Evolutionary conservation across 208 protist genomes (phyloP).

Genomic region (Leishmania gerbilli): DNA sequence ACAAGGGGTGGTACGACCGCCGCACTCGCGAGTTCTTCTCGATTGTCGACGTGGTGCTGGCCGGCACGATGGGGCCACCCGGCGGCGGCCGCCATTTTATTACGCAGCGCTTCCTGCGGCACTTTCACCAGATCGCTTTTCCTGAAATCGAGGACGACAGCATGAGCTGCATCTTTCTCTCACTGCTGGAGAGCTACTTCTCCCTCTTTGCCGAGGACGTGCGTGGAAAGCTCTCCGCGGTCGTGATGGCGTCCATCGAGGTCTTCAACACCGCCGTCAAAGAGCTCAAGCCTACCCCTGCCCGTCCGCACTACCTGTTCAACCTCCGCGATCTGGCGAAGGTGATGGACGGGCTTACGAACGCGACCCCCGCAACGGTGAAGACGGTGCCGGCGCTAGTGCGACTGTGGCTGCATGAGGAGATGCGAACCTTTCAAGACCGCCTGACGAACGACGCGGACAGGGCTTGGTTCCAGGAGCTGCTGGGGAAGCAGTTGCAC

Average conservation of each 20-base stretch:
- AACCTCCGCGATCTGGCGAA: slow-evolving; percentile 98
- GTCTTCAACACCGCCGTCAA: slow-evolving; percentile 94
- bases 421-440: slow-evolving; percentile 95
- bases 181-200: slow-evolving; percentile 96
- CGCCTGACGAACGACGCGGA: slow-evolving; percentile 93
- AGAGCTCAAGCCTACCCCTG: slow-evolving; percentile 97
- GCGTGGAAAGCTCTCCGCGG: slow-evolving; percentile 48
- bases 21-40: slow-evolving; percentile 94
- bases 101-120: slow-evolving; percentile 96
- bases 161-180: slow-evolving; percentile 95
- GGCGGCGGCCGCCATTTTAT: slow-evolving; percentile 97
- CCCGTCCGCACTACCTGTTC: slow-evolving; percentile 99
- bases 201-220: slow-evolving; percentile 86
- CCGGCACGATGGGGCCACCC: slow-evolving; percentile 96
- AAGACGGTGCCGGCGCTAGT: slow-evolving; percentile 59
- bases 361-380: slow-evolving; percentile 74
- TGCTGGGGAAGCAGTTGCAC: slow-evolving; percentile 74
- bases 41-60: slow-evolving; percentile 95
- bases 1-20: slow-evolving; percentile 97
- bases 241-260: slow-evolving; percentile 95
- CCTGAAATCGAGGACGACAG: slow-evolving; percentile 95
- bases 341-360: slow-evolving; percentile 96
- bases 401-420: slow-evolving; percentile 97
- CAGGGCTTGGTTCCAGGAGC: slow-evolving; percentile 91
- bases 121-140: slow-evolving; percentile 98